Conservation (phyloP, 257 asterid genomes). For the Echites panduratus region DNA sequence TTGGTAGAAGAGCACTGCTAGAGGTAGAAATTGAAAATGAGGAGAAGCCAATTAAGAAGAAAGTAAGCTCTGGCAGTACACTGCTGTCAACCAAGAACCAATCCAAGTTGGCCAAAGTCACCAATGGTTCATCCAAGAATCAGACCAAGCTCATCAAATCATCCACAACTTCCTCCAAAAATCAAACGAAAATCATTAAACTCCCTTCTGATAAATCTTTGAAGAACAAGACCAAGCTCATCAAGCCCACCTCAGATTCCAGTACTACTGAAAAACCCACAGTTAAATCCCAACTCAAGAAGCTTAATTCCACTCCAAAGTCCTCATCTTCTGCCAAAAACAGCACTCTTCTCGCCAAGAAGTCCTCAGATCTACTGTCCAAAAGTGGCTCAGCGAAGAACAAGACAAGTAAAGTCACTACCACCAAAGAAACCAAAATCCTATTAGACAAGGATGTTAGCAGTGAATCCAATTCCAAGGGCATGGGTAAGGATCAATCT, state of each 20-base stretch:
- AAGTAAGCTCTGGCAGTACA: conserved; percentile 2
- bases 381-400: conserved; percentile 34
- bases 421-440: conserved; percentile 21
- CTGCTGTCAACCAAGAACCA: conserved; percentile 29
- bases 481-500: conserved; percentile 11
- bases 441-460: conserved; percentile 10
- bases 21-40: conserved; percentile 32
- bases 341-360: conserved; percentile 28
- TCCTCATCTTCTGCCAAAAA: conserved; percentile 39
- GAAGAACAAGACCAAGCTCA: conserved; percentile 36
- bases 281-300: conserved; percentile 49
- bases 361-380: conserved; percentile 45
- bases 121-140: conserved; percentile 23
- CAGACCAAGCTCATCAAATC: conserved; percentile 30
- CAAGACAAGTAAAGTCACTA: conserved; percentile 41
- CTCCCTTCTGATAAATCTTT: conserved; percentile 14
- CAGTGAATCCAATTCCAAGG: conserved; percentile 21
- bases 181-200: conserved; percentile 40
- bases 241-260: conserved; percentile 25
- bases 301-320: conserved; percentile 63
- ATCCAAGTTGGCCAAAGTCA: conserved; percentile 15
- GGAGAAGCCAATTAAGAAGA: conserved; percentile 31
- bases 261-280: conserved; percentile 6
- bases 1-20: conserved; percentile 31
- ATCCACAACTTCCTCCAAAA: conserved; percentile 26